Conservation (phyloP, 2,329 filamentous ascomycete genomes). For the Paracorniculantispora psalliotae region DNA sequence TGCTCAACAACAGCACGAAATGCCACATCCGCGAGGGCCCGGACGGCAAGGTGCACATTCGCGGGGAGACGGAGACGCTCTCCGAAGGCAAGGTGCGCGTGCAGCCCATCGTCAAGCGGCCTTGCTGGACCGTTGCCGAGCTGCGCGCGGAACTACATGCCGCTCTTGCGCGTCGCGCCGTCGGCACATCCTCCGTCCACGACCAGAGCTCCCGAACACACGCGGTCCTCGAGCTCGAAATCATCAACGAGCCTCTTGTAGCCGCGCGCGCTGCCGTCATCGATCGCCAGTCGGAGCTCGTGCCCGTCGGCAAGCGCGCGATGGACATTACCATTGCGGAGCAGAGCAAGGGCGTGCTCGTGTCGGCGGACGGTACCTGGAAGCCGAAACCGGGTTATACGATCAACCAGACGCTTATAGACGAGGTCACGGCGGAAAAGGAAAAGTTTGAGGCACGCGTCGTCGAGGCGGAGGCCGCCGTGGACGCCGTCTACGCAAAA, state of each 20-base stretch:
- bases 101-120: slow-evolving; percentile 28
- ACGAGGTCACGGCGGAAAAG: slow-evolving; percentile 35
- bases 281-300: slow-evolving; percentile 38
- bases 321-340: slow-evolving; percentile 16
- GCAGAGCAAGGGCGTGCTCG: slow-evolving; percentile 25
- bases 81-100: slow-evolving; percentile 37
- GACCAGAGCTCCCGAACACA: slow-evolving; percentile 42
- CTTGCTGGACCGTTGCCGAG: slow-evolving; percentile 33
- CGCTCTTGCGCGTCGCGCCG: slow-evolving; percentile 27
- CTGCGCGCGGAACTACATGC: slow-evolving; percentile 24
- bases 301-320: slow-evolving; percentile 30
- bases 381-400: slow-evolving; percentile 29
- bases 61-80: slow-evolving; percentile 36
- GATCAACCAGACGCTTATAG: slow-evolving; percentile 33
- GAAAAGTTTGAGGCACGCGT: slow-evolving; percentile 29
- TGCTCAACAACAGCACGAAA: slow-evolving; percentile 32
- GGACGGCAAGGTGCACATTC: slow-evolving; percentile 35
- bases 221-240: slow-evolving; percentile 37
- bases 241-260: slow-evolving; percentile 32
- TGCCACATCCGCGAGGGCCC: slow-evolving; percentile 37
- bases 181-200: slow-evolving; percentile 35
- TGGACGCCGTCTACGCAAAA: slow-evolving; percentile 22
- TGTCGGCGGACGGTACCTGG: slow-evolving; percentile 27
- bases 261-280: slow-evolving; percentile 32
- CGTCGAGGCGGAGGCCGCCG: slow-evolving; percentile 28